Conservation (phyloP, 768 basidiomycete species). For the Rhizopogon vesiculosus region DNA sequence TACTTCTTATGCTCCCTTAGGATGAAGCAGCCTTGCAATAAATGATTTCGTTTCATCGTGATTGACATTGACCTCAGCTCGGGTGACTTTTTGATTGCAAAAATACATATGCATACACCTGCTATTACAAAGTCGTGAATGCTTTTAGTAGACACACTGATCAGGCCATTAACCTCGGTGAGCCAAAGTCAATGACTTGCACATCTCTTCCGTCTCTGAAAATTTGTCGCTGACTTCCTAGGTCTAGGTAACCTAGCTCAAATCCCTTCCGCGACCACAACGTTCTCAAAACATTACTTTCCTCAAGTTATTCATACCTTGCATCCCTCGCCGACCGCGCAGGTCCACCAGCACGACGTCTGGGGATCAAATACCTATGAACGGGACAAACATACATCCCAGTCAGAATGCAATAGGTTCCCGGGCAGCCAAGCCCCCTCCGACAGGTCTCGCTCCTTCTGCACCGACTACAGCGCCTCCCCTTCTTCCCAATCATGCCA, state of each 20-base stretch:
- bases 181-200: neutral
- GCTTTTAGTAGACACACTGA: neutral
- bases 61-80: too few relatives aligned
- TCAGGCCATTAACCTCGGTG: neutral
- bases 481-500: constrained; percentile 42
- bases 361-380: constrained; percentile 37
- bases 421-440: constrained; percentile 44
- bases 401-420: constrained; percentile 31
- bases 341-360: constrained; percentile 12
- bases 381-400: constrained; percentile 32
- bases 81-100: too few relatives aligned
- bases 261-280: constrained; percentile 5
- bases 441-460: constrained; percentile 55
- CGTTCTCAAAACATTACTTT: constrained; percentile 18
- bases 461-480: constrained; percentile 57
- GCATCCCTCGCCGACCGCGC: constrained; percentile 23
- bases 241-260: neutral
- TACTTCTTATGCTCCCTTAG: too few relatives aligned
- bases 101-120: too few relatives aligned
- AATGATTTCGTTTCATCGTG: too few relatives aligned
- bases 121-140: neutral
- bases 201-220: neutral
- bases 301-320: constrained; percentile 19
- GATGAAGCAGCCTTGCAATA: too few relatives aligned
- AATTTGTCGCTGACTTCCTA: neutral